These are phyloP conservation scores for Rhododendron ferrugineum DNA, from an alignment of 148 eudicot genomes.

Conservation along the genomic window DNA sequence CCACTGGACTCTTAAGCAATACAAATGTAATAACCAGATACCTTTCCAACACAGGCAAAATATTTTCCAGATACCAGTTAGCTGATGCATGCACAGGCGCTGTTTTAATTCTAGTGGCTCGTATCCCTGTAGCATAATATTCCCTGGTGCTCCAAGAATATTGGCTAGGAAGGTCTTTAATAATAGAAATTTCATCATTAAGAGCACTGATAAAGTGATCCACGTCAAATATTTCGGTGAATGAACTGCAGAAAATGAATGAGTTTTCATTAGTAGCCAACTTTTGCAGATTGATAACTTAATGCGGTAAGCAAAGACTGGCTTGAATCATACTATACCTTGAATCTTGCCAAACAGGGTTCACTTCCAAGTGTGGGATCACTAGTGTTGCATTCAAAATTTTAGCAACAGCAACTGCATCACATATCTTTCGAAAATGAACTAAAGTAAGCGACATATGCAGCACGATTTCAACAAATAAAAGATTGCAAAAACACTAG, in stretches of 20 bases:
- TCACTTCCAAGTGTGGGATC: slow-evolving; percentile 76
- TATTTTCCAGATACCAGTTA: slow-evolving; percentile 85
- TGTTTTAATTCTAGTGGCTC: slow-evolving; percentile 84
- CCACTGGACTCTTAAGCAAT: slow-evolving; percentile 5
- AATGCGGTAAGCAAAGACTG: not conserved
- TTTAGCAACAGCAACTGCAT: slow-evolving; percentile 90
- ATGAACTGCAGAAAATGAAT: slow-evolving; percentile 45
- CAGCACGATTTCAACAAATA: not conserved
- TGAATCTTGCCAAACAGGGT: slow-evolving; percentile 92
- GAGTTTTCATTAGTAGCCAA: not conserved
- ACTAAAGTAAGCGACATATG: not conserved
- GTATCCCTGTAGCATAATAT: slow-evolving; percentile 83
- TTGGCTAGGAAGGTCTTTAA: slow-evolving; percentile 68
- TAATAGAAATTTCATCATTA: slow-evolving; percentile 59
- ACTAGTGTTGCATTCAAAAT: slow-evolving; percentile 84
- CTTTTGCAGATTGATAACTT: not conserved
- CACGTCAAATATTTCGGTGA: slow-evolving; percentile 77
- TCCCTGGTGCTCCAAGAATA: slow-evolving; percentile 94
- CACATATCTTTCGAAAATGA: slow-evolving; percentile 54
- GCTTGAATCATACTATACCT: slow-evolving; percentile 32
- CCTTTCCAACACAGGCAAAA: slow-evolving; percentile 78
- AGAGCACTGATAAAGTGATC: slow-evolving; percentile 75
- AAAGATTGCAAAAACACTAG: not conserved
- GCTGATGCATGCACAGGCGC: slow-evolving; percentile 96
- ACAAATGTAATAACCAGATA: slow-evolving; percentile 17